phyloP scores from a whole-genome alignment of 345 rosid genomes.

The Salix dunnii region DNA sequence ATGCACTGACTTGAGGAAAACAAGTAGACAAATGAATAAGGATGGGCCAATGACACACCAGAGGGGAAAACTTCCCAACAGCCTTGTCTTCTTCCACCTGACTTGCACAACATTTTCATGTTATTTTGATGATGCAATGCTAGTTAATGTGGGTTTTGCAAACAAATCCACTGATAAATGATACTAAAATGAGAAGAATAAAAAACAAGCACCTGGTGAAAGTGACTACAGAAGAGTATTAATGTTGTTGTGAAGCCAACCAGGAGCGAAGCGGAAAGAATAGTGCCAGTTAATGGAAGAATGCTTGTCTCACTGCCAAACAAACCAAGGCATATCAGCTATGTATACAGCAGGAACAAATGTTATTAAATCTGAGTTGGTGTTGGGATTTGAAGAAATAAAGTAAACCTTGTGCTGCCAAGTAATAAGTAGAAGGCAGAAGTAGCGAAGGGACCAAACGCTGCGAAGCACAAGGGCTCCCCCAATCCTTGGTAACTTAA shows the following conservation, averaged over 20 bases:
- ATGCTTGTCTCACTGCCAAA: slow-evolving; percentile 41
- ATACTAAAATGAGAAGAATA: neutral
- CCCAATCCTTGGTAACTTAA: slow-evolving; percentile 89
- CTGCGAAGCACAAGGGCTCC: slow-evolving; percentile 89
- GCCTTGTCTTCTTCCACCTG: slow-evolving; percentile 73
- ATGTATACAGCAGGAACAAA: neutral
- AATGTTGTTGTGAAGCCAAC: slow-evolving; percentile 83
- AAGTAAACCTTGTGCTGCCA: slow-evolving; percentile 51
- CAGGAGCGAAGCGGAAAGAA: slow-evolving; percentile 60
- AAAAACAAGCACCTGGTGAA: slow-evolving; percentile 57
- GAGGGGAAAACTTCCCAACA: slow-evolving; percentile 79
- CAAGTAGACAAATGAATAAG: neutral
- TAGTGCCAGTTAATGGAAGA: slow-evolving; percentile 50
- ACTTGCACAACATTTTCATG: neutral
- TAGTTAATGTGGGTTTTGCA: neutral
- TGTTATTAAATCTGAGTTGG: neutral
- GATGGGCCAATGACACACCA: slow-evolving; percentile 38
- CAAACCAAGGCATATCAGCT: slow-evolving; percentile 1
- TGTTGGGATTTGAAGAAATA: neutral
- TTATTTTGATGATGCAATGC: neutral
- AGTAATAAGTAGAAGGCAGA: slow-evolving; percentile 71
- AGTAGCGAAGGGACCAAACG: slow-evolving; percentile 95
- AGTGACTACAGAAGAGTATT: slow-evolving; percentile 91
- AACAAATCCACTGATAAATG: neutral
- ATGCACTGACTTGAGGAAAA: neutral